Percentiles rank a stretch among this genome's conserved stretches.
phyloP scores from a whole-genome alignment of 306 rosid species.

The Trifolium repens region DNA sequence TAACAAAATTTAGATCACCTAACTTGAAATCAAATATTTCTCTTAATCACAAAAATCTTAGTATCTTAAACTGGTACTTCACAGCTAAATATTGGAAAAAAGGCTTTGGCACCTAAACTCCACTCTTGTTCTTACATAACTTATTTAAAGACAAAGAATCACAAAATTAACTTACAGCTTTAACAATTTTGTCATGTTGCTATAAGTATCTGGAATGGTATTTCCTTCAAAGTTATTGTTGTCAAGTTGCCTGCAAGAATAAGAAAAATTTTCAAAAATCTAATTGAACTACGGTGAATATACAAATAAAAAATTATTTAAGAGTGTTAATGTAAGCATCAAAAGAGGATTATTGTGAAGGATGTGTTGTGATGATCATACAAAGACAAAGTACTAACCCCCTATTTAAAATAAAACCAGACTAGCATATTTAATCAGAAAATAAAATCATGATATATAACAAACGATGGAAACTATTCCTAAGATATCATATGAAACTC shows the following conservation, averaged over 20 bases:
- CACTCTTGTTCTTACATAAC: slow-evolving; percentile 39
- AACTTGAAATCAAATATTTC: slow-evolving; percentile 12
- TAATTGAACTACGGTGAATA: not conserved
- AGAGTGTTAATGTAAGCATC: slow-evolving; percentile 7
- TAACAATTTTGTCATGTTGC: slow-evolving; percentile 58
- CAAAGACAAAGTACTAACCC: not conserved
- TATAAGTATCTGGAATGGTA: slow-evolving; percentile 70
- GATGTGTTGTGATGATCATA: not conserved
- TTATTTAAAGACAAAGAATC: slow-evolving; percentile 2
- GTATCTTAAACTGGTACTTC: slow-evolving; percentile 27
- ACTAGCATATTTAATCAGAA: not conserved
- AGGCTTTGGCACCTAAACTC: slow-evolving; percentile 12
- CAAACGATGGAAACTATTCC: not conserved
- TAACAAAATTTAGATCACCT: slow-evolving; percentile 30
- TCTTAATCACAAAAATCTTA: not conserved
- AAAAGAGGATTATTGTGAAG: not conserved
- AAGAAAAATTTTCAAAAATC: slow-evolving; percentile 39
- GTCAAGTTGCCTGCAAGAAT: slow-evolving; percentile 84
- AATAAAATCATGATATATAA: not conserved
- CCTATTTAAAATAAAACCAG: not conserved
- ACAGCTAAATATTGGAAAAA: slow-evolving; percentile 21
- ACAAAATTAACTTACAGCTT: slow-evolving; percentile 72
- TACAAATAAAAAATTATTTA: slow-evolving; percentile 3
- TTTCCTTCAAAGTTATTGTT: slow-evolving; percentile 77
- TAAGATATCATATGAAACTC: not conserved